These are phyloP conservation scores for Ambispora gerdemannii DNA, from an alignment of 192 early-diverging fungal species.

Conservation along the genomic window DNA sequence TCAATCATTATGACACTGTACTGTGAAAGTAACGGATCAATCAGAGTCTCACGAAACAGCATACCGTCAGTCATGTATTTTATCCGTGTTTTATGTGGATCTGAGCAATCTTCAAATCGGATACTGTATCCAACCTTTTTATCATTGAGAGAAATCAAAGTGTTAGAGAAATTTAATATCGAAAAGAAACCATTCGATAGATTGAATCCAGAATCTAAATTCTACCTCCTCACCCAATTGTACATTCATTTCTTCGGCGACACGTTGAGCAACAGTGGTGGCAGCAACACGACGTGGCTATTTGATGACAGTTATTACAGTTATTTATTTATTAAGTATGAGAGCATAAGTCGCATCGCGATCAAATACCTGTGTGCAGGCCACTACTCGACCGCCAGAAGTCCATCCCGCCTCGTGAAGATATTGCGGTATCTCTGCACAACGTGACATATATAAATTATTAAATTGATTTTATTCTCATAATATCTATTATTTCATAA, in stretches of 20 bases:
- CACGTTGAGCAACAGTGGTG: constrained; percentile 69
- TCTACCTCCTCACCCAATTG: constrained; percentile 59
- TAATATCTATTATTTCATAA: too few species aligned
- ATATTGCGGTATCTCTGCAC: constrained; percentile 75
- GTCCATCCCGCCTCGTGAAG: constrained; percentile 75
- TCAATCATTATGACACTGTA: constrained; percentile 82
- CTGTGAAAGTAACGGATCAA: constrained; percentile 67
- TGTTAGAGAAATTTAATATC: neutral
- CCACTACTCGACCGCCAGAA: constrained; percentile 54
- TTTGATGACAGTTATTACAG: constrained; percentile 36
- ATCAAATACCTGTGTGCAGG: constrained; percentile 67
- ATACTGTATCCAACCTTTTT: constrained; percentile 71
- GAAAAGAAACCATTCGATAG: neutral
- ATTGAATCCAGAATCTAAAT: neutral
- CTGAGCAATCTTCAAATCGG: constrained; percentile 67
- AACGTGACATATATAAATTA: neutral
- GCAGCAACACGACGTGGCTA: constrained; percentile 70
- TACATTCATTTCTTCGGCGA: constrained; percentile 69
- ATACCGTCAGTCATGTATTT: constrained; percentile 88
- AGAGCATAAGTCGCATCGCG: neutral
- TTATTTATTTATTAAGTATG: neutral
- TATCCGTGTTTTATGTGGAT: constrained; percentile 55
- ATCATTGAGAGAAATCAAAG: too few species aligned
- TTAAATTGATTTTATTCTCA: neutral
- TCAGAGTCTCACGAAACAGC: constrained; percentile 73